Evolutionary conservation across 1,139 yeast species (phyloP).

Genomic region (Magnusiomyces sp.): DNA sequence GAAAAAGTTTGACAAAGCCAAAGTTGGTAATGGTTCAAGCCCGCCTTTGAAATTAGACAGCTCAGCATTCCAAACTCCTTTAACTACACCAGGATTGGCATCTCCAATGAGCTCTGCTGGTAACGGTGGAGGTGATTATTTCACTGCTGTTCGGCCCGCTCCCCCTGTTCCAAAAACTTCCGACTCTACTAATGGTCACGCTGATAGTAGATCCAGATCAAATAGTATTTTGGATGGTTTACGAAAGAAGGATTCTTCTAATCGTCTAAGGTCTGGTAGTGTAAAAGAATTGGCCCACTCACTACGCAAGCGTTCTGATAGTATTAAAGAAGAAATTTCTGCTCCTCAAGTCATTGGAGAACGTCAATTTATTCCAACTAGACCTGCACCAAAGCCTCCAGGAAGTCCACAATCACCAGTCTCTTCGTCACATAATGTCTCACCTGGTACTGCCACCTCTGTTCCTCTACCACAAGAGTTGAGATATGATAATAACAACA

Average conservation of each 20-base stretch:
- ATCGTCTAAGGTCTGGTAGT: slow-evolving; percentile 12
- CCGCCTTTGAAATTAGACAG: too few relatives aligned
- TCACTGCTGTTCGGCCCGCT: slow-evolving; percentile 9
- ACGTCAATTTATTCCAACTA: slow-evolving; percentile 46
- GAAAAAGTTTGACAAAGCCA: slow-evolving; percentile 53
- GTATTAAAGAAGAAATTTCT: slow-evolving; percentile 8
- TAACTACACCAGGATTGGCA: slow-evolving; percentile 6
- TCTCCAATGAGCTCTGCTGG: neutral
- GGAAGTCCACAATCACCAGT: neutral
- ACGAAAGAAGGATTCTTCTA: slow-evolving; percentile 10
- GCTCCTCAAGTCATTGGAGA: slow-evolving; percentile 11
- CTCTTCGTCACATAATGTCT: neutral
- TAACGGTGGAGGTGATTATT: slow-evolving; percentile 5
- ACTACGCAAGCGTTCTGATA: slow-evolving; percentile 12
- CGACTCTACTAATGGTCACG: neutral
- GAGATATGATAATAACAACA: neutral
- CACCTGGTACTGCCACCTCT: neutral
- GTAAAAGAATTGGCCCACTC: slow-evolving; percentile 13
- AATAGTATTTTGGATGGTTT: slow-evolving; percentile 13
- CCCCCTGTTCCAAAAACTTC: slow-evolving; percentile 9
- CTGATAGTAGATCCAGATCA: slow-evolving; percentile 8
- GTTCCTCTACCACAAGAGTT: too few relatives aligned
- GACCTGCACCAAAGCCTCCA: slow-evolving; percentile 60
- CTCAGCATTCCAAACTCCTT: neutral
- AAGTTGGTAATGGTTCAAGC: too few relatives aligned